Evolutionary conservation across 257 asterid species (phyloP), one percentile per base, ranked within the genome.

Genomic region (Nicotiana obtusifolia): DNA sequence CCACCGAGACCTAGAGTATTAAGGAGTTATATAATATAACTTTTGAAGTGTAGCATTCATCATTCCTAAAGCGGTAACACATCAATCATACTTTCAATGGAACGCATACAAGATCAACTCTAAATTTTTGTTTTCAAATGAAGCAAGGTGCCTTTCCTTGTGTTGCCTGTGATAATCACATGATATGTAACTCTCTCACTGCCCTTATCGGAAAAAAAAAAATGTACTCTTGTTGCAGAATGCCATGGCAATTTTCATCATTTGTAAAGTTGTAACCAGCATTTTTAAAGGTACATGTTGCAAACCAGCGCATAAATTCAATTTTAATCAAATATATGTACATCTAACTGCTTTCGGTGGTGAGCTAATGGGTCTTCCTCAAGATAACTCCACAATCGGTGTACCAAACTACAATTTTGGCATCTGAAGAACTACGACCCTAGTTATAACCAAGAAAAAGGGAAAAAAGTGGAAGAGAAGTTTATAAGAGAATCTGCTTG

Each of bases 401-500:
- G 7, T 71, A 22, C 22, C 78, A 73, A 28, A 14, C 60, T 73
- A 73, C 22, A 73, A 22, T 24, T 44, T 73, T 73, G 61, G 61
- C 78, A 16, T 73, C 22, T 1, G 15, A 73, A 73, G 61, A 73
- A 75, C 62, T 49, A 75, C 2, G 24, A 56, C 24, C 79, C 79
- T 73, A 24, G 79, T 73, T 22, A 73, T 73, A 73, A 54, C 62
- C 62, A 75, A 24, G 44, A 47, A 49, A 49, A 24, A 5, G 61
- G 15, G 7, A 22, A 14, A 0, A 41, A 73, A 30, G 24, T 24
- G 33, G 61, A 75, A 28, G 9, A 26, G 9, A 49, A 26, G 16
- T 15, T 75, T 26, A 75, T 47, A 49, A 16, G 41, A 78, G 61
- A 47, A 68, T 81, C n/a, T 81, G 68, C 77, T 81, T 35, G 69